Base-by-base conservation (phyloP, 495 filamentous ascomycete genomes). In the Glonium stellatum region DNA sequence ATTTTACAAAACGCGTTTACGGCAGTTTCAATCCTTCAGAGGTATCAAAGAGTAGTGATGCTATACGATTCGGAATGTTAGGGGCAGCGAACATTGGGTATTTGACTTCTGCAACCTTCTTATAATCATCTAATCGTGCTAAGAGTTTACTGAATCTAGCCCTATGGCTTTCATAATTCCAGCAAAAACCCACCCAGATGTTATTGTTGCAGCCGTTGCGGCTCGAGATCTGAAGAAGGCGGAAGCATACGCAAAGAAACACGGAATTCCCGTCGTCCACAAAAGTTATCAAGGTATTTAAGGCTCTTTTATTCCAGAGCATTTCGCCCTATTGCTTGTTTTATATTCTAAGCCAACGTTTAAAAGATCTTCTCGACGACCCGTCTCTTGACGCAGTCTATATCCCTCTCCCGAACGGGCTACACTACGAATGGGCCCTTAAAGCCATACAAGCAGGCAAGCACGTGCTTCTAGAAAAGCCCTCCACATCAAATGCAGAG, bases 381-480 rank as follows among this genome's bases (percentile, higher is more conserved):
- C 71, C 75, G 15, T 60, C 71, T 11, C 76, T 85, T 46, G 74
- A 81, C 54, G 72, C 69, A 46, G 71, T 85, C 34, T 81, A 79
- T 67, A 77, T 82, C 55, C 70, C 77, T 10, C 67, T 80, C 6
- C 79, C 79, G 6, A 82, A 80, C 62, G 73, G 72, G 5, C 67
- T 81, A 18, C 80, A 83, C 61, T 78, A 73, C 54, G 80, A 83
- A 65, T 84, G 80, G 81, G 68, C 80, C 1, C 39, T 77, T 48
- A 76, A 76, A 55, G 69, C 79, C 12, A 70, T 85, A 27, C 63
- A 69, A n/a, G 74, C 73, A 1, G 78, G 79, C 1, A 84, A 84
- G 64, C 82, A 84, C 67, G 81, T 86, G 31, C 72, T 86, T 3
- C 68, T 80, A 12, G 83, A 84, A 63, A 83, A 84, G 65, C 80